phyloP scores from a whole-genome alignment of 2,329 filamentous ascomycete species.

The Endocalyx cinctus region DNA sequence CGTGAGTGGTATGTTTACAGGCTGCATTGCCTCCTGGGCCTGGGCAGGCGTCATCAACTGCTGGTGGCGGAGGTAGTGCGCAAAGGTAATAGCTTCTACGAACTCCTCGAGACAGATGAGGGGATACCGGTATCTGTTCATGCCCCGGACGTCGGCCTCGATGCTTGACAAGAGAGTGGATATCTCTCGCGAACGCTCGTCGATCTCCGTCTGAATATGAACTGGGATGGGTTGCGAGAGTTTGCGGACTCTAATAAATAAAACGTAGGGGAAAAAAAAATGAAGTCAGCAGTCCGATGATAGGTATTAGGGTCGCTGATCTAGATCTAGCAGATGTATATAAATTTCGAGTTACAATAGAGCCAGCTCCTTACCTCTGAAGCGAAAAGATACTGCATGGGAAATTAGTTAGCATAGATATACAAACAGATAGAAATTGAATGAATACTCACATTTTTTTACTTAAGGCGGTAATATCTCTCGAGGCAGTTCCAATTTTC shows the following conservation, averaged over 20 bases:
- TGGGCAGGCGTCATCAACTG: conserved; percentile 65
- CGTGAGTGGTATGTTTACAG: conserved; percentile 58
- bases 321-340: too few relatives aligned
- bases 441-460: conserved; percentile 79
- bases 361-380: too few relatives aligned
- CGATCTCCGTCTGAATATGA: conserved; percentile 66
- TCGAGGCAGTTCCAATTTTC: conserved; percentile 81
- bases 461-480: conserved; percentile 88
- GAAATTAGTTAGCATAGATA: conserved; percentile 3
- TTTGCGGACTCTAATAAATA: conserved; percentile 59
- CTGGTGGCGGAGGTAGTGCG: conserved; percentile 79
- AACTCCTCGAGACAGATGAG: conserved; percentile 90
- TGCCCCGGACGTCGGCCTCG: conserved; percentile 66
- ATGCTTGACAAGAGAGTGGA: conserved; percentile 62
- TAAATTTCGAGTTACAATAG: too few relatives aligned
- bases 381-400: conserved; percentile 70
- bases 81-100: conserved; percentile 85
- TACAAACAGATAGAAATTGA: conserved; percentile 6
- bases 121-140: conserved; percentile 82
- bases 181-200: conserved; percentile 67
- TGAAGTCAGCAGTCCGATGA: conserved; percentile 4
- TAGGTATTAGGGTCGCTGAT: too few relatives aligned
- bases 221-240: conserved; percentile 60
- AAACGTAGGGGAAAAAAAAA: neutral
- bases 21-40: conserved; percentile 44